Percentiles rank a stretch among this genome's conserved stretches.
phyloP scores from a whole-genome alignment of 2,329 filamentous ascomycete genomes.

The Pestalotiopsis sp. region DNA sequence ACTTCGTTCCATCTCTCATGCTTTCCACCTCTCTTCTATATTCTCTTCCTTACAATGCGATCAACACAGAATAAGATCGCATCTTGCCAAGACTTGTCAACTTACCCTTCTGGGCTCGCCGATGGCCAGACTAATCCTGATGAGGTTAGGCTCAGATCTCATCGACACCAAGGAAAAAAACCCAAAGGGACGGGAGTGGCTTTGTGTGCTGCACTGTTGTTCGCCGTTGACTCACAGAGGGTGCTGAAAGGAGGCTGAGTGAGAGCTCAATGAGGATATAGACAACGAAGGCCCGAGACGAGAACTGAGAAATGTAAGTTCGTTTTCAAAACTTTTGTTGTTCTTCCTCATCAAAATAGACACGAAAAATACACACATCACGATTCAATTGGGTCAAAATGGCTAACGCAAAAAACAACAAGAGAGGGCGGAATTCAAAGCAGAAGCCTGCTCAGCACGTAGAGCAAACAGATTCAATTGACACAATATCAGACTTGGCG shows the following conservation, averaged over 20 bases:
- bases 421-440: background rate
- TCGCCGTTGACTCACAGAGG: constrained; percentile 5
- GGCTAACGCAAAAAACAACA: constrained; percentile 9
- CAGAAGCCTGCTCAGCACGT: background rate
- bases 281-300: background rate
- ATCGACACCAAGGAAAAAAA: background rate
- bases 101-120: background rate
- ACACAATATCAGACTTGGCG: background rate
- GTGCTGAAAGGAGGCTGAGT: background rate
- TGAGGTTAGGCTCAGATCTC: background rate
- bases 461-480: too few species aligned
- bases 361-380: too few species aligned
- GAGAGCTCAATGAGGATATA: background rate
- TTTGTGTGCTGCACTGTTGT: background rate
- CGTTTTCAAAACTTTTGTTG: background rate
- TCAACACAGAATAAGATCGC: background rate
- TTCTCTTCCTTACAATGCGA: too few species aligned
- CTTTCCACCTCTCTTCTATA: too few species aligned
- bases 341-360: background rate
- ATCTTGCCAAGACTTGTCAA: background rate
- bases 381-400: background rate
- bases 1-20: too few species aligned
- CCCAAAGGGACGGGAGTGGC: background rate
- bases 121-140: background rate
- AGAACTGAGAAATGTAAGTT: background rate